Percentiles rank a stretch among this genome's conserved stretches.
These are phyloP conservation scores for Colletotrichum sansevieriae DNA, from an alignment of 2,329 filamentous ascomycete genomes.

Conservation along the genomic window DNA sequence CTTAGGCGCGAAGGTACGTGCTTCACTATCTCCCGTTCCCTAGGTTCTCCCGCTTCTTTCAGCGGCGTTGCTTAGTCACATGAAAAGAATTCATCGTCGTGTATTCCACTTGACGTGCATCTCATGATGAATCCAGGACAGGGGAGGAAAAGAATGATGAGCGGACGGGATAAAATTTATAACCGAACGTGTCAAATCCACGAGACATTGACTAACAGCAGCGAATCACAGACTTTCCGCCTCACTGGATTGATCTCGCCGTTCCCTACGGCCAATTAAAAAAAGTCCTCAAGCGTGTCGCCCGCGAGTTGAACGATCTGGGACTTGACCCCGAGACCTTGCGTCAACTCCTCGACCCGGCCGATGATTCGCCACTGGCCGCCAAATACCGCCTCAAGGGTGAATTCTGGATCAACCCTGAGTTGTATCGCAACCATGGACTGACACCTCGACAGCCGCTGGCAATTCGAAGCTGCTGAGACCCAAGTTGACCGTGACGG, in stretches of 20 bases:
- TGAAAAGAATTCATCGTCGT: no score
- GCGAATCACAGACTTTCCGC: conserved; percentile 72
- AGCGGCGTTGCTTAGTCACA: not conserved
- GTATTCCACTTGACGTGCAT: not conserved
- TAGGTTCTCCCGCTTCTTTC: no score
- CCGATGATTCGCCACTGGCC: conserved; percentile 59
- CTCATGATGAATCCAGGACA: not conserved
- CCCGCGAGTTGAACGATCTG: conserved; percentile 75
- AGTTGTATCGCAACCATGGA: not conserved
- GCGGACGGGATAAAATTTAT: no score
- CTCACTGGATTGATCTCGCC: conserved; percentile 78
- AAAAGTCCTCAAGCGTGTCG: conserved; percentile 87
- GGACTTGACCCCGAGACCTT: conserved; percentile 81
- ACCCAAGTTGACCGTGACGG: conserved; percentile 78
- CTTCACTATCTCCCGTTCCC: no score
- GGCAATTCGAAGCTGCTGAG: conserved; percentile 64
- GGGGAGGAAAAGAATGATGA: no score
- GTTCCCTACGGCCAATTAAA: conserved; percentile 89
- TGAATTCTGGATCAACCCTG: conserved; percentile 44
- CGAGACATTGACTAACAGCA: not conserved
- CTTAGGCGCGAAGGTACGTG: conserved; percentile 71
- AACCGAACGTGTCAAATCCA: no score
- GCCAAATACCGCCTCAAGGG: conserved; percentile 70
- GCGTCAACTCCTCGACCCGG: conserved; percentile 70
- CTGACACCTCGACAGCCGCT: conserved; percentile 46